Base-by-base conservation (phyloP, 306 rosid species). In the Quercus agrifolia region DNA sequence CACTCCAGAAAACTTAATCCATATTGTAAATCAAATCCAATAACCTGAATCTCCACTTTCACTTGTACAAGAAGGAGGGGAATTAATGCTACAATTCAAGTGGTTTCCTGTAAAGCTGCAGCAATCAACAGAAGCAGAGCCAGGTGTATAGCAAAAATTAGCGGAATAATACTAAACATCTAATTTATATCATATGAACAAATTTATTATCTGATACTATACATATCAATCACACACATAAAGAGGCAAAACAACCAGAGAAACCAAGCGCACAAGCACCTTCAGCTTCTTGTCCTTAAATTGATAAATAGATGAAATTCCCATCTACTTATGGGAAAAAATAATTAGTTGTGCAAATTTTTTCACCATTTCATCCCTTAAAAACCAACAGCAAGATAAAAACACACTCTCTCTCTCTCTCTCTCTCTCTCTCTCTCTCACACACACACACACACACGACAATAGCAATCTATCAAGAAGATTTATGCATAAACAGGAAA, bases 31-130 rank as follows among this genome's bases (percentile, higher is more conserved):
- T 81, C 57, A 74, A 59, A 79, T 75, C 78, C 74, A 80, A 71
- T 85, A 81, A 95, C 99, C 99, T 89, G 92, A 81, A 74, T 79
- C 79, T 58, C 81, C 79, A 74, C 20, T 83, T 70, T 84, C 83
- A 54, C 90, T 83, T 67, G 85, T 89, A 61, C 99, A 95, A 41
- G 69, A 83, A 75, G 59, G 92, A 68, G 28, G 72, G 70, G 75
- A 67, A 77, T 80, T 90, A 78, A 55, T 41, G 55, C 92, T 96
- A 85, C 99, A 95, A 23, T 86, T 79, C 84, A 95, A 88, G 31
- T 75, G 82, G 86, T 93, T 96, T 86, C 97, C 99, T 19, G 94
- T 87, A 81, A 93, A 96, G 87, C 99, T 96, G 91, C 86, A 89
- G 82, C 28, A 74, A 77, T 33, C 59, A 86, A 74, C 77, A 74